A percentile compares a stretch with the other conserved stretches of the same genome.
Evolutionary conservation across 2,329 filamentous ascomycete species (phyloP).

Genomic region (Aspergillus ochraceoroseus): DNA sequence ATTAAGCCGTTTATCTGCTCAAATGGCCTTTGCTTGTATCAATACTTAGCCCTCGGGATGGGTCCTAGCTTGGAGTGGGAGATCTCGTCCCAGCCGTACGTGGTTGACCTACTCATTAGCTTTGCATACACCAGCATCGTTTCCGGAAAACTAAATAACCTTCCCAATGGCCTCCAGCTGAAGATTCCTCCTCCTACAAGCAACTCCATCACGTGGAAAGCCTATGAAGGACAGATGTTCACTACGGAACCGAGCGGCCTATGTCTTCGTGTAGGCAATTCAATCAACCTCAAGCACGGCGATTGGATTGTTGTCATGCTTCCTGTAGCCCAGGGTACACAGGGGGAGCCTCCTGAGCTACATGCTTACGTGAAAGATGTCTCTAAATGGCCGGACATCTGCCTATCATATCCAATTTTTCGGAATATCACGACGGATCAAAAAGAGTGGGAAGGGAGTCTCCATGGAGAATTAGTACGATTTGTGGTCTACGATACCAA

Average conservation of each 20-base stretch:
- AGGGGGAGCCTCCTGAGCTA: not conserved
- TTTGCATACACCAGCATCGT: constrained; percentile 66
- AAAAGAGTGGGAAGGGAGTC: not conserved
- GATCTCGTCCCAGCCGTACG: constrained; percentile 69
- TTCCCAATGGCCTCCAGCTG: constrained; percentile 55
- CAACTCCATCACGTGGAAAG: not conserved
- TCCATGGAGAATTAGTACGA: constrained; percentile 7
- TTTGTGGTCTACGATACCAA: constrained; percentile 36
- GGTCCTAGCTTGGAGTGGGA: constrained; percentile 83
- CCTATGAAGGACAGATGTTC: not conserved
- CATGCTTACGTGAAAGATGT: constrained; percentile 52
- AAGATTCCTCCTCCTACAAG: constrained; percentile 42
- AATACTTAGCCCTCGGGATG: constrained; percentile 82
- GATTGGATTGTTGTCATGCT: constrained; percentile 50
- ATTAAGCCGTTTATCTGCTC: constrained; percentile 66
- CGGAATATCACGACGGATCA: not conserved
- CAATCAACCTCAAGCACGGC: constrained; percentile 42
- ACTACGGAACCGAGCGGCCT: not conserved
- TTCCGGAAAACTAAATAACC: constrained; percentile 44
- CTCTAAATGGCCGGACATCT: constrained; percentile 43
- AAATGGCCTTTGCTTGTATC: constrained; percentile 70
- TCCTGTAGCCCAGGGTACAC: no score
- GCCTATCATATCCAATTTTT: constrained; percentile 29
- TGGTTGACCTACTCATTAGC: constrained; percentile 77
- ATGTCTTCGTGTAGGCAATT: constrained; percentile 36